These are phyloP conservation scores for Phytophthora vignae DNA, from an alignment of 352 stramenopile genomes.

Conservation along the genomic window DNA sequence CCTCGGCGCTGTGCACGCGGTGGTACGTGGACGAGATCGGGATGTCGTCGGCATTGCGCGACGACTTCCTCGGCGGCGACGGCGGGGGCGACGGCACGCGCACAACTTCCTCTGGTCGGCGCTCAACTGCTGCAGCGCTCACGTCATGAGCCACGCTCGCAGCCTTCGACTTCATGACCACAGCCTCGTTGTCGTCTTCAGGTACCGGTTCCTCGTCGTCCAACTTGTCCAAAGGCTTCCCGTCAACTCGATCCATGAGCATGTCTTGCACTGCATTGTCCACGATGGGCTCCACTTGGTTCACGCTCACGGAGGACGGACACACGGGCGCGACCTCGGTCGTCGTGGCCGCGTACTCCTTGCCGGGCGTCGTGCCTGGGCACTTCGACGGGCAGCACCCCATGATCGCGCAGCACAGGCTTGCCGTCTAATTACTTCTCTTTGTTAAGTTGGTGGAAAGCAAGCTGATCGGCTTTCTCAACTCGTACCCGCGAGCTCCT, in stretches of 20 bases:
- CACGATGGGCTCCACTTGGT: constrained; percentile 12
- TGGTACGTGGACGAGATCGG: constrained; percentile 84
- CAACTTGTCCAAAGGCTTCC: constrained; percentile 33
- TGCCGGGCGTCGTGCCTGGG: constrained; percentile 6
- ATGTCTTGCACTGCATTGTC: constrained; percentile 29
- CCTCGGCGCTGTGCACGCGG: constrained; percentile 64
- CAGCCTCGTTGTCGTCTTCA: constrained; percentile 16
- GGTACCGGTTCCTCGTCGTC: constrained; percentile 37
- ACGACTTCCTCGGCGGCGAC: constrained; percentile 29
- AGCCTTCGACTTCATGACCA: not conserved
- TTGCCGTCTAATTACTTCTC: not conserved
- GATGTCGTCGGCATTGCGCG: constrained; percentile 60
- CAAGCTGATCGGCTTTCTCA: not conserved
- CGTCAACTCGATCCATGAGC: constrained; percentile 51
- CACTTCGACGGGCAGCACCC: constrained; percentile 72
- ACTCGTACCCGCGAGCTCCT: not conserved
- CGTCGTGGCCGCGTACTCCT: constrained; percentile 16
- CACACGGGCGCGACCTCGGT: constrained; percentile 9
- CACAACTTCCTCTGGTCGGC: constrained; percentile 8
- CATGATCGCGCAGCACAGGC: constrained; percentile 34
- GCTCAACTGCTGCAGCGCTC: not conserved
- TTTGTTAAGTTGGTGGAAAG: not conserved
- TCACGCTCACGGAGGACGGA: constrained; percentile 4
- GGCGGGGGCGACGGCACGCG: constrained; percentile 10
- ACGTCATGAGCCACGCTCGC: not conserved